These are phyloP conservation scores for Malus orientalis DNA, from an alignment of 306 rosid genomes.

Conservation along the genomic window DNA sequence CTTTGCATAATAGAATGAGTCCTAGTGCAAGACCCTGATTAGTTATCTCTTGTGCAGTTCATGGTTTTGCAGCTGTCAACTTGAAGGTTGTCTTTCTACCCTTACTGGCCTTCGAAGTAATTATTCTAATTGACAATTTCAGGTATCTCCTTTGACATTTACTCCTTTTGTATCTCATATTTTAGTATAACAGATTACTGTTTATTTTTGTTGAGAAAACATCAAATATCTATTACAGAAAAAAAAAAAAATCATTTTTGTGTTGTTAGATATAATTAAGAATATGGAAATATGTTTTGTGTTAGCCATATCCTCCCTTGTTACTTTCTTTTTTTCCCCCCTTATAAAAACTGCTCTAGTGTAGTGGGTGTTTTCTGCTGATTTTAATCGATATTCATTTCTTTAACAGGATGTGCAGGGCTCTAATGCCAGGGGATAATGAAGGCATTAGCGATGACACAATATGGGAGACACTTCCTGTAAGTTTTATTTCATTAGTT, in stretches of 20 bases:
- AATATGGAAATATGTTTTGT: neutral
- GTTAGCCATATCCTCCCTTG: neutral
- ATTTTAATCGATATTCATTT: constrained; percentile 11
- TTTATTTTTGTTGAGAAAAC: neutral
- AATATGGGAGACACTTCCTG: constrained; percentile 97
- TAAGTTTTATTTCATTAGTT: constrained; percentile 31
- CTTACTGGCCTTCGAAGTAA: constrained; percentile 73
- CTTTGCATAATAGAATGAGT: neutral
- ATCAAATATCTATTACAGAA: neutral
- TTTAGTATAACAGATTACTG: neutral
- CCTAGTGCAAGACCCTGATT: constrained; percentile 14
- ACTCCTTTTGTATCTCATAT: neutral
- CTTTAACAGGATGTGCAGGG: constrained; percentile 82
- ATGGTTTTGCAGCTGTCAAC: constrained; percentile 58
- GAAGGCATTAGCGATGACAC: constrained; percentile 86
- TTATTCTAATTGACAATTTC: constrained; percentile 86
- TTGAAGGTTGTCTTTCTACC: constrained; percentile 93
- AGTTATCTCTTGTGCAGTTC: constrained; percentile 42
- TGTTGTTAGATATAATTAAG: neutral
- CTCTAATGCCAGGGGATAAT: constrained; percentile 95
- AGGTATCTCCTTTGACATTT: constrained; percentile 46
- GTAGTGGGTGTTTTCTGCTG: constrained; percentile 6
- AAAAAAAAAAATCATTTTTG: neutral
- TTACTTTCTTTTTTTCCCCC: neutral
- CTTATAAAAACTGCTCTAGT: neutral